Evolutionary conservation across 495 filamentous ascomycete species (phyloP).

Genomic region (Penicillium malachiteum): DNA sequence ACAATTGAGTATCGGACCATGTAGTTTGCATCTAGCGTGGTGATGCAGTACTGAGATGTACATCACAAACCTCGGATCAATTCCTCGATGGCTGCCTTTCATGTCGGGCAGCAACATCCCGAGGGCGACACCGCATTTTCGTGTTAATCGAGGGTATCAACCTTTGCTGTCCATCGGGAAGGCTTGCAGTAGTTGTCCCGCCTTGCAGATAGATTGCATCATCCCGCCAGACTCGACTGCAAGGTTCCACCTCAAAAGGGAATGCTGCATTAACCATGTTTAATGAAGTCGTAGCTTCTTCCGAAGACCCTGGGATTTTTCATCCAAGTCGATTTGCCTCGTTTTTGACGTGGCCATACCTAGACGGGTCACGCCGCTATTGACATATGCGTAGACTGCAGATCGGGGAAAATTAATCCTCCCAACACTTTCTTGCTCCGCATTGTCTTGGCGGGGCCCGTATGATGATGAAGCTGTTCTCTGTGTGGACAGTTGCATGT

Average conservation of each 20-base stretch:
- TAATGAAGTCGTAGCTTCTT: neutral
- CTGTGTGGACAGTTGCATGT: neutral
- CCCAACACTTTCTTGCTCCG: neutral
- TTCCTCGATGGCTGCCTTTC: neutral
- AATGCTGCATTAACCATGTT: neutral
- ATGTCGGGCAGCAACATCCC: neutral
- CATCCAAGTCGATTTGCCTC: neutral
- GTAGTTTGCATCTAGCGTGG: neutral
- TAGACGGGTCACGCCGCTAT: slow-evolving; percentile 7
- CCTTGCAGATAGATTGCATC: slow-evolving; percentile 3
- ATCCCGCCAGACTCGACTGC: neutral
- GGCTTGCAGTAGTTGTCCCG: slow-evolving; percentile 1
- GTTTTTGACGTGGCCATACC: neutral
- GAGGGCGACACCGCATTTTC: slow-evolving; percentile 1
- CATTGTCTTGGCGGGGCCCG: neutral
- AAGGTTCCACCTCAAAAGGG: neutral
- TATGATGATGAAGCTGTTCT: neutral
- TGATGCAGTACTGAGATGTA: neutral
- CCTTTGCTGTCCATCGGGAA: neutral
- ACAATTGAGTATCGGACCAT: neutral
- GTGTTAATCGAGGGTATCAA: neutral
- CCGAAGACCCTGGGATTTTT: neutral
- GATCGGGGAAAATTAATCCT: slow-evolving; percentile 8
- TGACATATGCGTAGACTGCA: slow-evolving; percentile 16
- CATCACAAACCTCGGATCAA: neutral